Conservation (phyloP, 2,329 filamentous ascomycete species). For the Didymella pinodella region DNA sequence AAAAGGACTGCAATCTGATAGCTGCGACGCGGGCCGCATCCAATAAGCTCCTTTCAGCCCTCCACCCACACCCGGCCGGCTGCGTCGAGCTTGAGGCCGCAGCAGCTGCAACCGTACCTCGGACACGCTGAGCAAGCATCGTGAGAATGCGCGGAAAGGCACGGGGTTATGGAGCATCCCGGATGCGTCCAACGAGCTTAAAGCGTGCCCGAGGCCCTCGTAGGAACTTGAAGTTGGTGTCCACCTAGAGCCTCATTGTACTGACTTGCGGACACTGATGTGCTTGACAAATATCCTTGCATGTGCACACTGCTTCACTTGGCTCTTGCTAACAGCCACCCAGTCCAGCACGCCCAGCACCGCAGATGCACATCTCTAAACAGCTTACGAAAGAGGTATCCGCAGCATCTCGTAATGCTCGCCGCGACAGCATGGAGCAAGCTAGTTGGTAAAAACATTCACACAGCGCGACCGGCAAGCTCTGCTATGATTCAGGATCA, state of each 20-base stretch:
- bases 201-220: slow-evolving; percentile 26
- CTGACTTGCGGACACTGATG: slow-evolving; percentile 16
- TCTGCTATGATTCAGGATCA: slow-evolving; percentile 23
- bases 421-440: slow-evolving; percentile 16
- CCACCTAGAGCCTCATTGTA: slow-evolving; percentile 20
- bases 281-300: slow-evolving; percentile 29
- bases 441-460: slow-evolving; percentile 30
- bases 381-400: slow-evolving; percentile 40
- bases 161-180: slow-evolving; percentile 27
- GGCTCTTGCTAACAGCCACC: slow-evolving; percentile 24
- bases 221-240: slow-evolving; percentile 9
- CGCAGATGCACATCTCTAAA: slow-evolving; percentile 23
- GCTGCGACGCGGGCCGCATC: slow-evolving; percentile 37
- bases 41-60: slow-evolving; percentile 38
- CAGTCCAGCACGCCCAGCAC: slow-evolving; percentile 30
- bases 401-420: slow-evolving; percentile 36
- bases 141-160: slow-evolving; percentile 36
- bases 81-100: slow-evolving; percentile 28
- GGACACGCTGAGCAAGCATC: slow-evolving; percentile 31
- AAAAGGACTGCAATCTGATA: slow-evolving; percentile 36
- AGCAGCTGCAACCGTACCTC: slow-evolving; percentile 39
- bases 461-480: slow-evolving; percentile 25
- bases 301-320: slow-evolving; percentile 30
- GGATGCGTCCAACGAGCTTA: slow-evolving; percentile 25
- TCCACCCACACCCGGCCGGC: slow-evolving; percentile 47